Evolutionary conservation across 2,329 filamentous ascomycete genomes (phyloP).

Genomic region (Onygena corvina): DNA sequence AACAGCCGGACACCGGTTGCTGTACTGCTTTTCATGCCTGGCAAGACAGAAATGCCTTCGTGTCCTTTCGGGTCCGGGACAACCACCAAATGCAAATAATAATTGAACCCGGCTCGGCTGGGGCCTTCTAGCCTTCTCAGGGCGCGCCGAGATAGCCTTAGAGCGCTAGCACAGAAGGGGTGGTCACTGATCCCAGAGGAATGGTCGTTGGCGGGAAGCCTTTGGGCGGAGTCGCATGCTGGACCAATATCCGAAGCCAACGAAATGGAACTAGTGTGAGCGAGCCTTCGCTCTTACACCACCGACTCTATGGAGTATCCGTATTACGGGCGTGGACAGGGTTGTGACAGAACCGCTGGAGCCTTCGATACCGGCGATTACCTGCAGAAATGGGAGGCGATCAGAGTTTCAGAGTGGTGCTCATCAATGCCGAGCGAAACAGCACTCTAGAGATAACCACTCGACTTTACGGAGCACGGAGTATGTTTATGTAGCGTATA

Average conservation of each 20-base stretch:
- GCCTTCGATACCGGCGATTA: conserved; percentile 1
- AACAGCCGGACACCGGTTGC: not conserved
- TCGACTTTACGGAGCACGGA: too few species aligned
- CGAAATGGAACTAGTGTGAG: not conserved
- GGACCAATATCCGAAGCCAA: not conserved
- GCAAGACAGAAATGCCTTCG: not conserved
- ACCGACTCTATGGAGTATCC: not conserved
- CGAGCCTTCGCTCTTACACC: not conserved
- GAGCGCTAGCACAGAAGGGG: not conserved
- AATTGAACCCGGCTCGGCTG: too few species aligned
- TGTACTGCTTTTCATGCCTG: conserved; percentile 4
- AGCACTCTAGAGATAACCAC: not conserved
- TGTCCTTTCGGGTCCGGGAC: not conserved
- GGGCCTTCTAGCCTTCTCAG: conserved; percentile 3
- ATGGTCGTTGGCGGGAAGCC: conserved; percentile 6
- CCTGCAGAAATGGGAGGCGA: conserved; percentile 4
- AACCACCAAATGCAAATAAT: not conserved
- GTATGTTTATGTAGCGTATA: too few species aligned
- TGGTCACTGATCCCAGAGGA: not conserved
- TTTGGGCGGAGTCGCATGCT: not conserved
- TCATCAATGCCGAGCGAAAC: not conserved
- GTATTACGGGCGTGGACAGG: conserved; percentile 3
- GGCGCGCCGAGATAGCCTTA: not conserved
- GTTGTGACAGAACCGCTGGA: not conserved
- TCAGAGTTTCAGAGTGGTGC: conserved; percentile 2